Percentiles rank a stretch among this genome's conserved stretches.
phyloP scores from a whole-genome alignment of 345 rosid genomes.

The Arabidopsis arenosa region DNA sequence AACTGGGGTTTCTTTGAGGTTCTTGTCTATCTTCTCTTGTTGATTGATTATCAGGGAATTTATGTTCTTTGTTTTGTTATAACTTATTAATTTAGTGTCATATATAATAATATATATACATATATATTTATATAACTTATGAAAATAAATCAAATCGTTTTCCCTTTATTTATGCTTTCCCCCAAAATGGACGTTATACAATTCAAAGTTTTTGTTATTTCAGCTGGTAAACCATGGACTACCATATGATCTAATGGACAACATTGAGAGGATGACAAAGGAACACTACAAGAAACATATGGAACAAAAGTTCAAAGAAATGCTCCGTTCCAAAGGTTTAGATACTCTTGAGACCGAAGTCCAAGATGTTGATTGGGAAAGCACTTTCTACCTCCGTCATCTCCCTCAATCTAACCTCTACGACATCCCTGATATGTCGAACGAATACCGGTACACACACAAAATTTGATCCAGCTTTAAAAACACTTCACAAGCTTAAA shows the following conservation, averaged over 20 bases:
- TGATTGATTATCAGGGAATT: neutral
- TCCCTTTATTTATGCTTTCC: neutral
- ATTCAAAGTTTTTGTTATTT: neutral
- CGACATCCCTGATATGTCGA: slow-evolving; percentile 62
- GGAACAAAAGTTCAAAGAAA: slow-evolving; percentile 74
- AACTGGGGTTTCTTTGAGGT: slow-evolving; percentile 95
- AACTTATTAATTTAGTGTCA: too few relatives aligned
- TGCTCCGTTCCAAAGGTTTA: slow-evolving; percentile 63
- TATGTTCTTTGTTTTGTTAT: neutral
- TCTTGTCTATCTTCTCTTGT: slow-evolving; percentile 14
- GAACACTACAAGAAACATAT: slow-evolving; percentile 67
- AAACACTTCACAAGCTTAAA: neutral
- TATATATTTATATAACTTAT: neutral
- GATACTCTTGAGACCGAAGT: slow-evolving; percentile 61
- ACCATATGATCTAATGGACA: slow-evolving; percentile 67
- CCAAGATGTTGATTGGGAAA: slow-evolving; percentile 77
- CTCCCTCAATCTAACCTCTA: slow-evolving; percentile 66
- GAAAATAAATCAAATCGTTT: neutral
- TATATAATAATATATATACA: too few relatives aligned
- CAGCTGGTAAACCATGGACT: slow-evolving; percentile 80
- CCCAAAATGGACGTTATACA: neutral
- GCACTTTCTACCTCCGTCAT: slow-evolving; percentile 73
- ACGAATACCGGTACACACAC: slow-evolving; percentile 54
- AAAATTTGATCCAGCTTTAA: neutral
- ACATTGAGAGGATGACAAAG: slow-evolving; percentile 69